Evolutionary conservation across 78 protist species (phyloP), one percentile per base, ranked within the genome.

Genomic region (Chrysochromulina parva): DNA sequence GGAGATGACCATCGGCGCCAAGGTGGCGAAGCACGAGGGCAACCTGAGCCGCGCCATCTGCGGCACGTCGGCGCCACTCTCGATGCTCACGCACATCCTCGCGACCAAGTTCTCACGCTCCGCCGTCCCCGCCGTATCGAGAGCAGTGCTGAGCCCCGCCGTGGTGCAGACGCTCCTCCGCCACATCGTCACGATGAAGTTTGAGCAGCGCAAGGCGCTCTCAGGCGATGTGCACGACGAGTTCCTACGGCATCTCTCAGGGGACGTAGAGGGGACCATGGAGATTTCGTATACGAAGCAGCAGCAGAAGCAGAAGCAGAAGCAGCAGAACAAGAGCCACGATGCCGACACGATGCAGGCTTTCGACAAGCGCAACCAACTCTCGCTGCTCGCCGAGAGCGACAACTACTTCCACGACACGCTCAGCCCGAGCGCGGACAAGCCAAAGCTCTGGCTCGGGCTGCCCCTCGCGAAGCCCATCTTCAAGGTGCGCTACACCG

Each of bases 301-400:
- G 86, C 69, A 62, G 69, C 69, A 58, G 62, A 58, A 58, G 62
- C 62, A 58, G 62, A 7, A 13, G 62, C 62, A 76, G 85, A 76
- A 76, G 62, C 86, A 78, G 86, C 86, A 54, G 48, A 78, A 78
- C 86, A 78, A 78, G 62, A 78, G 26, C 62, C 86, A 78, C 47
- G 86, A 78, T 48, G 54, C 62, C 86, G 86, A 78, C 62, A 78
- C 86, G 48, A 78, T 78, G 86, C 62, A 78, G n/a, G 38, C 54
- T 10, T 78, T 78, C 62, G 55, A 53, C 86, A 78, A 78, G 86
- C 11, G 24, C 47, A 0, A 78, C 62, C 86, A 78, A 38, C 86
- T 78, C 65, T 28, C 52, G n/a, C 57, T 78, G 62, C 7, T 0
- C 65, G 55, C n/a, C 10, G 65, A 78, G 38, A 54, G 19, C 11